These are phyloP conservation scores for Notholithocarpus densiflorus DNA, from an alignment of 306 rosid species.

Conservation along the genomic window DNA sequence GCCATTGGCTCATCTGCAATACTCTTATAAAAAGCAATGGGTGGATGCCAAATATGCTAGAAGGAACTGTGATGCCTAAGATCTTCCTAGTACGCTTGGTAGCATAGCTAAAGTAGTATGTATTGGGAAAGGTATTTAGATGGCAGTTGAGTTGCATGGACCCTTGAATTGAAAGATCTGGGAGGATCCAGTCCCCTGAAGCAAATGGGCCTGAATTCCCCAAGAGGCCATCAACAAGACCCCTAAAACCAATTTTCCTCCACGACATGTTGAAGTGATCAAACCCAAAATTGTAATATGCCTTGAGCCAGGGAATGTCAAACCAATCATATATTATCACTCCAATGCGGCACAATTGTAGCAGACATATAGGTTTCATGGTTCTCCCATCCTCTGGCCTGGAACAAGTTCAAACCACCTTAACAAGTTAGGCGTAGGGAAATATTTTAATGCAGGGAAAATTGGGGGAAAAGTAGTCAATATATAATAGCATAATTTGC, in stretches of 20 bases:
- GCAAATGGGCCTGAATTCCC: slow-evolving; percentile 90
- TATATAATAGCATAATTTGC: neutral
- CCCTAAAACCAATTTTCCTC: slow-evolving; percentile 76
- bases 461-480: neutral
- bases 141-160: slow-evolving; percentile 52
- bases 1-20: slow-evolving; percentile 94
- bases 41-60: slow-evolving; percentile 71
- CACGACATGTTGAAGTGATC: slow-evolving; percentile 88
- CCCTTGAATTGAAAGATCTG: slow-evolving; percentile 98
- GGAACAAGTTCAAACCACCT: slow-evolving; percentile 25
- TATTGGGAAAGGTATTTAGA: slow-evolving; percentile 69
- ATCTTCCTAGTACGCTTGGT: slow-evolving; percentile 84
- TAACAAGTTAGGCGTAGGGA: slow-evolving; percentile 21
- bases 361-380: slow-evolving; percentile 71
- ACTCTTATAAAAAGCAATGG: slow-evolving; percentile 84
- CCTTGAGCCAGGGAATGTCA: slow-evolving; percentile 78
- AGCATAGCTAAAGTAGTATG: slow-evolving; percentile 93
- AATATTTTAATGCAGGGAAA: slow-evolving; percentile 2
- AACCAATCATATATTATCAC: slow-evolving; percentile 91
- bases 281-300: slow-evolving; percentile 87
- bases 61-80: slow-evolving; percentile 74
- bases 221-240: slow-evolving; percentile 68
- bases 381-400: slow-evolving; percentile 90
- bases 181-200: slow-evolving; percentile 95
- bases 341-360: slow-evolving; percentile 82